A percentile compares a stretch with the other conserved stretches of the same genome.
Conservation (phyloP, 176 grass and related monocot genomes). For the Urochloa ruziziensis region DNA sequence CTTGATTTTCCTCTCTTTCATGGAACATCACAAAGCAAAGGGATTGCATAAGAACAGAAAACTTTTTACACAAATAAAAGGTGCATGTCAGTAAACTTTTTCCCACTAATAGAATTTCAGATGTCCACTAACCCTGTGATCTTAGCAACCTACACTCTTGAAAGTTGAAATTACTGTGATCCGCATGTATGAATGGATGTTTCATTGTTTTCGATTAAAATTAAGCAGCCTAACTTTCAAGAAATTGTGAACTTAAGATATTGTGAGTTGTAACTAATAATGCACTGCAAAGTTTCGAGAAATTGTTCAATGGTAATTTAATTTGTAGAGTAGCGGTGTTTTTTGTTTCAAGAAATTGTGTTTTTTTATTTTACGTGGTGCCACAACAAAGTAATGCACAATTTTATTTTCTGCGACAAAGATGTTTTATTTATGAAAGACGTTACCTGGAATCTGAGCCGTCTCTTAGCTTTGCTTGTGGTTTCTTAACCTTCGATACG, state of each 20-base stretch:
- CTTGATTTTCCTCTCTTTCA: background rate
- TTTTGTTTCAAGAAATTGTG: background rate
- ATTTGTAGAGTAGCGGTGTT: background rate
- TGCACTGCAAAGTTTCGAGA: background rate
- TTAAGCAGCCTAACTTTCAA: background rate
- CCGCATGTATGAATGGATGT: background rate
- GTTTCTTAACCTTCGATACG: constrained; percentile 86
- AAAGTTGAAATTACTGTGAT: background rate
- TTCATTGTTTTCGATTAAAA: background rate
- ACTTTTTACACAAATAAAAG: background rate
- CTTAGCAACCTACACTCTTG: background rate
- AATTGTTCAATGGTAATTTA: background rate
- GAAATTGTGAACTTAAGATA: background rate
- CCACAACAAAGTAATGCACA: background rate
- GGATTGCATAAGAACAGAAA: background rate
- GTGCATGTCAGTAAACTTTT: background rate
- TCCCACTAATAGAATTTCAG: background rate
- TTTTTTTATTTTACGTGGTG: constrained; percentile 7
- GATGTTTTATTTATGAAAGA: background rate
- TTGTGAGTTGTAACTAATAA: too few relatives aligned
- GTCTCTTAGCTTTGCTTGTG: constrained; percentile 66
- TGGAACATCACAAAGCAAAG: background rate
- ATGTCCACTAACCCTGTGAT: background rate
- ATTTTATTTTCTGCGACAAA: background rate
- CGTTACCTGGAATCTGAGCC: constrained; percentile 73